phyloP scores from a whole-genome alignment of 768 basidiomycete species.

The Atractiella rhizophila region DNA sequence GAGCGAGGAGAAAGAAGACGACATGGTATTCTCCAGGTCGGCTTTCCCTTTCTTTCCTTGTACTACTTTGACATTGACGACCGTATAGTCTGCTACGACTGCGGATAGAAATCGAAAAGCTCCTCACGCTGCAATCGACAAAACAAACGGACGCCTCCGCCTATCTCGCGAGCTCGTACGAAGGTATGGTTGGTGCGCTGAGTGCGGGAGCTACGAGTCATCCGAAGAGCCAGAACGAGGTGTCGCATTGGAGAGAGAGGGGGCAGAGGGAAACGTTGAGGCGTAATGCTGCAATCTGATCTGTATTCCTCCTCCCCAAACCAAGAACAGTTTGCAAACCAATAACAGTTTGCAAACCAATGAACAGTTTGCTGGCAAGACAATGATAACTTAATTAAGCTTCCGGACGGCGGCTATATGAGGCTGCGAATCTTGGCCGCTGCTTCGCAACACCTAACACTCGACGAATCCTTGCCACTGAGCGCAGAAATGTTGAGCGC shows the following conservation, averaged over 20 bases:
- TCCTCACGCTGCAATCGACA: constrained; percentile 3
- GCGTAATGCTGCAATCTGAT: no score
- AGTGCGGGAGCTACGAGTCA: constrained; percentile 2
- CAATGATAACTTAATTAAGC: no score
- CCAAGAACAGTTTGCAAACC: no score
- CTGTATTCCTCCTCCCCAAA: no score
- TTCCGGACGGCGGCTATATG: no score
- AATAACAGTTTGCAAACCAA: no score
- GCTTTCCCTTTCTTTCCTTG: constrained; percentile 14
- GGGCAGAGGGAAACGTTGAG: constrained; percentile 1
- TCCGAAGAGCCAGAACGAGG: constrained; percentile 4
- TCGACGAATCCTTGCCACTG: no score
- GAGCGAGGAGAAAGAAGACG: constrained; percentile 62
- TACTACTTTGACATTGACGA: constrained; percentile 6
- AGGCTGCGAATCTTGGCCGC: no score
- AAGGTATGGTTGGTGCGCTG: constrained; percentile 1
- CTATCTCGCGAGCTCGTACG: constrained; percentile 4
- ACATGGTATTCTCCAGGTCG: constrained; percentile 89
- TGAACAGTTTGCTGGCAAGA: no score
- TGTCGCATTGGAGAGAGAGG: constrained; percentile 4
- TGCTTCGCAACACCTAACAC: no score
- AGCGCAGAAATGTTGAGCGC: no score
- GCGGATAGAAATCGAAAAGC: constrained; percentile 3
- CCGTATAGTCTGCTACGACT: constrained; percentile 4
- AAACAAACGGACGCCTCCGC: neutral